A percentile compares a stretch with the other conserved stretches of the same genome.
phyloP scores from a whole-genome alignment of 495 filamentous ascomycete genomes.

The Hamigera avellanea region DNA sequence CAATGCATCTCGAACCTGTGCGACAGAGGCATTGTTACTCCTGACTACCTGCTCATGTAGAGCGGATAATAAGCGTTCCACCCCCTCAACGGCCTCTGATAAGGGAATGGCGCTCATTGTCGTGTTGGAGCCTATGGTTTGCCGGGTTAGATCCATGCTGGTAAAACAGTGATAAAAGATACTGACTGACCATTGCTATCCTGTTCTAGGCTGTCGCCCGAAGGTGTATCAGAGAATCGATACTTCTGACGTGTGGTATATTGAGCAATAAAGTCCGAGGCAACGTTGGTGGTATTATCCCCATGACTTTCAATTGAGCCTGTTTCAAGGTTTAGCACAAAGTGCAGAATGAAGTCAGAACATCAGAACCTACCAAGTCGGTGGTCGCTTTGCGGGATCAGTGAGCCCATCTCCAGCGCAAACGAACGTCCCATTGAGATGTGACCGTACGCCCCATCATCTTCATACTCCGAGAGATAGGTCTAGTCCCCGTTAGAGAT shows the following conservation, averaged over 20 bases:
- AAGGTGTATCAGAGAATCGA: slow-evolving; percentile 57
- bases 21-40: slow-evolving; percentile 54
- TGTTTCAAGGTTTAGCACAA: slow-evolving; percentile 6
- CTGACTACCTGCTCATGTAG: slow-evolving; percentile 56
- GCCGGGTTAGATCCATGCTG: too few species aligned
- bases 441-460: slow-evolving; percentile 76
- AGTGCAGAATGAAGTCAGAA: background rate
- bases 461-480: slow-evolving; percentile 86
- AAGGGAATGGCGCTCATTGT: slow-evolving; percentile 1
- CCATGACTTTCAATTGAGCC: slow-evolving; percentile 61
- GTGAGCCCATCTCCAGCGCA: slow-evolving; percentile 80
- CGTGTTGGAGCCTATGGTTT: too few species aligned
- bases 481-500: slow-evolving; percentile 38
- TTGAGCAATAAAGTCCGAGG: slow-evolving; percentile 90
- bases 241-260: slow-evolving; percentile 97
- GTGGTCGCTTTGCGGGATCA: slow-evolving; percentile 81
- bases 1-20: slow-evolving; percentile 67
- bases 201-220: slow-evolving; percentile 6
- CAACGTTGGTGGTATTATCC: slow-evolving; percentile 66
- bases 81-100: slow-evolving; percentile 10
- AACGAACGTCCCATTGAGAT: slow-evolving; percentile 92
- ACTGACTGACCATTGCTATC: slow-evolving; percentile 8
- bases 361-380: slow-evolving; percentile 45
- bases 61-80: slow-evolving; percentile 29
- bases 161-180: too few species aligned